phyloP scores from a whole-genome alignment of 1,139 yeast species.

The Hansenula lynferdii region DNA sequence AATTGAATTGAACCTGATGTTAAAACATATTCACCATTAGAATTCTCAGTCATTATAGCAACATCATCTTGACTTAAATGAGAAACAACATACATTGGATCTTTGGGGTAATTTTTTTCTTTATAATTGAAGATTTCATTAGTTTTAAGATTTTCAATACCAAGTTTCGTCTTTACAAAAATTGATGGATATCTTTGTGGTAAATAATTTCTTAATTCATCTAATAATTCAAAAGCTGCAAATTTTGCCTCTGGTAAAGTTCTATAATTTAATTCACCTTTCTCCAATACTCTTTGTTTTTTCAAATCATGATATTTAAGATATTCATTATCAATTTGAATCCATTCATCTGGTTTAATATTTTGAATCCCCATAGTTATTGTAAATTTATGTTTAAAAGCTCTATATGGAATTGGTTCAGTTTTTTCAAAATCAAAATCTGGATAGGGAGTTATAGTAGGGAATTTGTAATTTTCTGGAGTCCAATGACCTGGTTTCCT shows the following conservation, averaged over 20 bases:
- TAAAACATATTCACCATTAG: conserved; percentile 45
- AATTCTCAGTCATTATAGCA: conserved; percentile 53
- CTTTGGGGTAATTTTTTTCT: conserved; percentile 52
- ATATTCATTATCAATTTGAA: conserved; percentile 66
- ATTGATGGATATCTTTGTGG: conserved; percentile 51
- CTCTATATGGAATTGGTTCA: conserved; percentile 51
- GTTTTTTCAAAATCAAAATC: conserved; percentile 46
- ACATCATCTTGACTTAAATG: conserved; percentile 56
- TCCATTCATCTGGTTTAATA: conserved; percentile 54
- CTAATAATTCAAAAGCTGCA: conserved; percentile 50
- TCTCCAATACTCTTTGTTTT: conserved; percentile 37
- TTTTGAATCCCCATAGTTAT: conserved; percentile 53
- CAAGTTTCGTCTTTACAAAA: conserved; percentile 38
- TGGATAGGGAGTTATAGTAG: conserved; percentile 38
- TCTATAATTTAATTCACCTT: conserved; percentile 41
- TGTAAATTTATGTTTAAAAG: conserved; percentile 48
- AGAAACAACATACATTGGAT: conserved; percentile 52
- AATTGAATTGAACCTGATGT: conserved; percentile 53
- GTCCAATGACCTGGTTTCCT: conserved; percentile 40
- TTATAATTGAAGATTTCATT: conserved; percentile 43
- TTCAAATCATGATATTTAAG: conserved; percentile 44
- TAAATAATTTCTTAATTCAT: conserved; percentile 43
- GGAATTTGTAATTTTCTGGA: conserved; percentile 43
- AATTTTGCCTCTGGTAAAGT: conserved; percentile 43
- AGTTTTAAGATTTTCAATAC: conserved; percentile 45